Evolutionary conservation across 306 rosid species (phyloP).

Genomic region (Sechiopsis laciniata): DNA sequence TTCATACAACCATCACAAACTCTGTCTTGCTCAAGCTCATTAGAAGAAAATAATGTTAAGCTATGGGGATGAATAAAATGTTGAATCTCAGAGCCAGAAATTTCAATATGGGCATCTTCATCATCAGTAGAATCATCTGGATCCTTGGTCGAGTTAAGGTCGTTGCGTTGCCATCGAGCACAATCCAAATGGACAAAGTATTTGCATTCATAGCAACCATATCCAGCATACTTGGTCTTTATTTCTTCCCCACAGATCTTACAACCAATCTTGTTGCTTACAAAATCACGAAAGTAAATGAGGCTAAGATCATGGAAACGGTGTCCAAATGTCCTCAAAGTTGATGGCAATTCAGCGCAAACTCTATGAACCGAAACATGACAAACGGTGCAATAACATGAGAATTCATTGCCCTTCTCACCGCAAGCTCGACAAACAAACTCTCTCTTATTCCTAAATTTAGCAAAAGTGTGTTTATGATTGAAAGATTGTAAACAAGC

Average conservation of each 20-base stretch:
- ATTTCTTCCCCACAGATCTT: slow-evolving; percentile 3
- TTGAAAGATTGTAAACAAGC: slow-evolving; percentile 13
- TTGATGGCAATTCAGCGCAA: slow-evolving; percentile 7
- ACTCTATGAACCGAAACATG: slow-evolving; percentile 1
- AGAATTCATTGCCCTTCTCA: not conserved
- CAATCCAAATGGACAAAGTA: slow-evolving; percentile 14
- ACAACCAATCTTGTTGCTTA: not conserved
- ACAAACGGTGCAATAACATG: slow-evolving; percentile 3
- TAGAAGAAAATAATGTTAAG: not conserved
- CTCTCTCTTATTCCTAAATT: not conserved
- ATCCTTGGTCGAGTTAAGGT: not conserved
- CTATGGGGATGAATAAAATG: not conserved
- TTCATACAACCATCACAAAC: slow-evolving; percentile 14
- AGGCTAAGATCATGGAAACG: slow-evolving; percentile 17
- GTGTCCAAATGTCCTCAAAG: not conserved
- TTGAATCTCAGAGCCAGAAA: not conserved
- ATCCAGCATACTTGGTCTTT: slow-evolving; percentile 1
- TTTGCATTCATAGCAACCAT: slow-evolving; percentile 11
- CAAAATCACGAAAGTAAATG: not conserved
- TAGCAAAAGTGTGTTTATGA: slow-evolving; percentile 5
- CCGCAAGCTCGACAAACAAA: slow-evolving; percentile 19
- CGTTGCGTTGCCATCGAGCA: not conserved
- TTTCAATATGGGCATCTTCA: not conserved
- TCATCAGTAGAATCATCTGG: not conserved
- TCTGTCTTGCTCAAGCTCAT: slow-evolving; percentile 1